Base-by-base conservation (phyloP, 1,284 basidiomycete genomes). In the Pisolithus thermaeus region DNA sequence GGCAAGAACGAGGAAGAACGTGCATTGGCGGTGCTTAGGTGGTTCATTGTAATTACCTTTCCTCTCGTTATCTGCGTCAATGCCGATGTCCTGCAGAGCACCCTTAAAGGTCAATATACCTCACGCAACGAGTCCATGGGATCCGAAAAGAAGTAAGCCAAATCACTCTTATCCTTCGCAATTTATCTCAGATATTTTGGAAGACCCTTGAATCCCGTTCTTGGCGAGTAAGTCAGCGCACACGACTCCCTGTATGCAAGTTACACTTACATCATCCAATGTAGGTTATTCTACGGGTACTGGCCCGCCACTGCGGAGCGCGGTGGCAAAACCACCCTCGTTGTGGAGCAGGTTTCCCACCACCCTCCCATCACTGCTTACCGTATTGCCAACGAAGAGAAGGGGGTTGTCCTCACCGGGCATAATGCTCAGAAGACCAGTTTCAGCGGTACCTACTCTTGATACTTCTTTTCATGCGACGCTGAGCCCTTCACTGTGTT, bases 321-420 rank as follows among this genome's bases (percentile, higher is more conserved):
- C 22, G 91, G 91, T n/a, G 67, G 67, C 45, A 80, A 89, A 67
- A 95, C 92, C 14, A 76, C 78, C 44, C 80, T 99, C 28, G 79
- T 90, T 37, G 91, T 96, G n/a, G 96, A 99, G 74, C 96, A 99
- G 71, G 95, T 97, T 48, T 96, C 92, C 27, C 94, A 96, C 65
- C 93, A 96, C 69, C 93, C 93, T 3, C 90, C 92, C 6, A 87
- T 94, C 61, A 93, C 85, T 52, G 90, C 83, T 49, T 92, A 85
- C 74, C 80, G 83, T 70, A 90, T 99, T 59, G 79, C 84, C 71
- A 98, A 99, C 74, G 74, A 82, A 53, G 67, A 76, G 43, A 93
- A 92, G 62, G 88, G 92, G 1, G 70, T 99, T 50, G 72, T 79
- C 42, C 80, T 97, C 51, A 82, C 84, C 47, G 96, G 96, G 22